phyloP scores from a whole-genome alignment of 306 rosid species.

The Sophora flavescens region DNA sequence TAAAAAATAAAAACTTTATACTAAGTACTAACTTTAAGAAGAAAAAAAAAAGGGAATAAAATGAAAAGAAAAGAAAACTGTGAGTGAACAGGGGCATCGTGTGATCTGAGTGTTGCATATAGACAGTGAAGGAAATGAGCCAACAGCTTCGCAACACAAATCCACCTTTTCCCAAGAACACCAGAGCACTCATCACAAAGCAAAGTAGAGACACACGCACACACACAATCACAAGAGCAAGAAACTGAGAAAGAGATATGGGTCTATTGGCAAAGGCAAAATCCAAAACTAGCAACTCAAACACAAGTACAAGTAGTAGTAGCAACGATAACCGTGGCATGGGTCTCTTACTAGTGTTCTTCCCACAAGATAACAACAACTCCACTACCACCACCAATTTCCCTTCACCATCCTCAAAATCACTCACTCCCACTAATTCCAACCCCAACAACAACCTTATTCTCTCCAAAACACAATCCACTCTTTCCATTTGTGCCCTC shows the following conservation, averaged over 20 bases:
- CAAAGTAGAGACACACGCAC: not conserved
- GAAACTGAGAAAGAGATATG: slow-evolving; percentile 28
- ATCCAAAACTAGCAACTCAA: not conserved
- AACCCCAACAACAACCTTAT: slow-evolving; percentile 32
- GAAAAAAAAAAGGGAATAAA: not conserved
- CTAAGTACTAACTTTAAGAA: no score
- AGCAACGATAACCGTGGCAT: slow-evolving; percentile 50
- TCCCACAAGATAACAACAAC: slow-evolving; percentile 63
- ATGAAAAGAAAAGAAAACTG: not conserved
- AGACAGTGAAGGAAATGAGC: slow-evolving; percentile 44
- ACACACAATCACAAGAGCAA: not conserved
- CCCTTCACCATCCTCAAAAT: slow-evolving; percentile 33
- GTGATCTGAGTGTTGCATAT: not conserved
- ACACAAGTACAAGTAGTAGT: not conserved
- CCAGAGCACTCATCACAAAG: not conserved
- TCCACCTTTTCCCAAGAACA: not conserved
- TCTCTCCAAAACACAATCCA: slow-evolving; percentile 72
- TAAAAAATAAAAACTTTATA: no score
- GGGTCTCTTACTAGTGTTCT: slow-evolving; percentile 77
- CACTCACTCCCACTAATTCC: slow-evolving; percentile 36
- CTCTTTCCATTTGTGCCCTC: slow-evolving; percentile 77
- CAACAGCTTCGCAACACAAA: slow-evolving; percentile 18
- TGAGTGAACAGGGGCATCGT: not conserved
- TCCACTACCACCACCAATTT: slow-evolving; percentile 47
- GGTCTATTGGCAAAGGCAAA: slow-evolving; percentile 43